Conservation (phyloP, 2,329 filamentous ascomycete species). For the Colletotrichum sp. region DNA sequence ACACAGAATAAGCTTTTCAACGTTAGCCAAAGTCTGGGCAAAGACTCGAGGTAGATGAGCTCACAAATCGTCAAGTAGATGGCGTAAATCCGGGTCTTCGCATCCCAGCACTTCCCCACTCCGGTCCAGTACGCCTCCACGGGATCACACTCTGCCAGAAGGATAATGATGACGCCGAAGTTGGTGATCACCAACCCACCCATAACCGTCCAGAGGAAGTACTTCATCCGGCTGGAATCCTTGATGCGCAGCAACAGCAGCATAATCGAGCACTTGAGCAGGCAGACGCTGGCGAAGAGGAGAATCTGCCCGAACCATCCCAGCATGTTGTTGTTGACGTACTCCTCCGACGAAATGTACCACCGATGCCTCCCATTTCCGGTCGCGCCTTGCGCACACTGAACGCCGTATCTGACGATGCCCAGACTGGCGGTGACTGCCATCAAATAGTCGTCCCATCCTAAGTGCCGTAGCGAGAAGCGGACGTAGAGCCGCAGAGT, state of each 20-base stretch:
- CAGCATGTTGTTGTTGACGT: constrained; percentile 39
- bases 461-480: constrained; percentile 29
- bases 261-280: constrained; percentile 48
- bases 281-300: constrained; percentile 42
- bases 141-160: constrained; percentile 36
- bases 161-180: constrained; percentile 33
- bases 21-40: neutral
- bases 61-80: constrained; percentile 37
- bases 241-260: constrained; percentile 47
- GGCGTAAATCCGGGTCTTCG: constrained; percentile 34
- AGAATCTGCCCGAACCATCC: constrained; percentile 45
- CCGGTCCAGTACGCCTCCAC: constrained; percentile 35
- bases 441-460: constrained; percentile 45
- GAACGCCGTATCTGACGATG: constrained; percentile 34
- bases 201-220: constrained; percentile 36
- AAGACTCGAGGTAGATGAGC: neutral
- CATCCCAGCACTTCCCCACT: constrained; percentile 33
- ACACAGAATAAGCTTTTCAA: constrained; percentile 26
- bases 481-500: constrained; percentile 35
- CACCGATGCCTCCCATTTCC: constrained; percentile 44
- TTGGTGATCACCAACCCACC: constrained; percentile 35
- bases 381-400: constrained; percentile 34
- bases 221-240: constrained; percentile 33
- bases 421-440: constrained; percentile 31
- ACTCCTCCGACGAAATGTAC: constrained; percentile 35